These are phyloP conservation scores for Wickerhamiella galacta DNA, from an alignment of 805 yeast genomes.

Conservation along the genomic window DNA sequence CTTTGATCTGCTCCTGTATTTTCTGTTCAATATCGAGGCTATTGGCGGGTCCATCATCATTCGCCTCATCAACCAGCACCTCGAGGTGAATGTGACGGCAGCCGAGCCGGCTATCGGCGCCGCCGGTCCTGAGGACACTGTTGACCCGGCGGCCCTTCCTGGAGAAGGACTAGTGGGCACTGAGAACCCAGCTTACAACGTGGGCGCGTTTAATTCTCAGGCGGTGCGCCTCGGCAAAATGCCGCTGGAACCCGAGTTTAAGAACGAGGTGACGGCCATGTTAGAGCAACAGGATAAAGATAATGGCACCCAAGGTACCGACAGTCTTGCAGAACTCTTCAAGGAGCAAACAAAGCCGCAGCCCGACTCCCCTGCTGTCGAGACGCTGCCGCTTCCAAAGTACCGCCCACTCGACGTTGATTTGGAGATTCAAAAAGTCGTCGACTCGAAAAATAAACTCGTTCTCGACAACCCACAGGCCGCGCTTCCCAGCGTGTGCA, in stretches of 20 bases:
- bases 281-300: constrained; percentile 55
- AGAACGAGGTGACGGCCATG: constrained; percentile 71
- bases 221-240: constrained; percentile 66
- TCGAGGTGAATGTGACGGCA: constrained; percentile 28
- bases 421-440: constrained; percentile 59
- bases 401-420: constrained; percentile 67
- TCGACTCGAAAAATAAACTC: constrained; percentile 65
- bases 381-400: constrained; percentile 68
- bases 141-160: constrained; percentile 4
- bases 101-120: constrained; percentile 17
- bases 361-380: constrained; percentile 46
- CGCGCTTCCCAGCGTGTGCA: constrained; percentile 82
- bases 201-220: constrained; percentile 49
- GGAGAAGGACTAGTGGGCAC: constrained; percentile 9
- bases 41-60: constrained; percentile 82
- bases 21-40: constrained; percentile 79
- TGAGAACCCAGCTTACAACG: constrained; percentile 23
- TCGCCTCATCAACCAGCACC: constrained; percentile 68
- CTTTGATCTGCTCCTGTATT: constrained; percentile 66
- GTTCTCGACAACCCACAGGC: constrained; percentile 48
- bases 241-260: constrained; percentile 75
- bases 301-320: constrained; percentile 14
- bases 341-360: constrained; percentile 36
- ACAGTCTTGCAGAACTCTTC: constrained; percentile 48
- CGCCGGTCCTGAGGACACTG: constrained; percentile 5